phyloP scores from a whole-genome alignment of 2,329 filamentous ascomycete species.

The Emydomyces testavorans region DNA sequence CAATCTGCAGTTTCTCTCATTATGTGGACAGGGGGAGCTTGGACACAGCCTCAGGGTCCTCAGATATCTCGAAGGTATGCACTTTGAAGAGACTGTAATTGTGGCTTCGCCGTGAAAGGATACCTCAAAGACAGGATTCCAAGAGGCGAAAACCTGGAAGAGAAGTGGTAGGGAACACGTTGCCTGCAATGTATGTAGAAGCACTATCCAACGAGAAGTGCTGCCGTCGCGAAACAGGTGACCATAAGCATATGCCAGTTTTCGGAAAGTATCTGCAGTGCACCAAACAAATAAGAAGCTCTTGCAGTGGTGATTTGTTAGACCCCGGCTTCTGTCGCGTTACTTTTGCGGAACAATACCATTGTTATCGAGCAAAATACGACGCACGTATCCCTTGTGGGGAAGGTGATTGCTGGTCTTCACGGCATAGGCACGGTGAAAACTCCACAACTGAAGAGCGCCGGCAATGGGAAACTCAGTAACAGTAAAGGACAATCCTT shows the following conservation, averaged over 20 bases:
- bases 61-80: not conserved
- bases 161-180: not conserved
- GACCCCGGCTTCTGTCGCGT: slow-evolving; percentile 8
- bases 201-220: not conserved
- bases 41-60: not conserved
- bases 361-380: slow-evolving; percentile 7
- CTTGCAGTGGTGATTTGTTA: not conserved
- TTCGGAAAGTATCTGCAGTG: slow-evolving; percentile 10
- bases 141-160: not conserved
- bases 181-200: not conserved
- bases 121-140: not conserved
- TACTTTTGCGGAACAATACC: slow-evolving; percentile 10
- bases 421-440: not conserved
- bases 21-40: not conserved
- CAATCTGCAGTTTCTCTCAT: not conserved
- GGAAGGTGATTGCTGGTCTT: not conserved
- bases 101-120: not conserved
- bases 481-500: not conserved
- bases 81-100: not conserved
- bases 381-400: not conserved
- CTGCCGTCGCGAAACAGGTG: slow-evolving; percentile 10
- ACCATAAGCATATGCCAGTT: slow-evolving; percentile 10
- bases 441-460: not conserved
- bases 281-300: slow-evolving; percentile 1
- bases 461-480: not conserved